Conservation (phyloP, 2,329 filamentous ascomycete genomes). For the Thermomyces lanuginosus region DNA sequence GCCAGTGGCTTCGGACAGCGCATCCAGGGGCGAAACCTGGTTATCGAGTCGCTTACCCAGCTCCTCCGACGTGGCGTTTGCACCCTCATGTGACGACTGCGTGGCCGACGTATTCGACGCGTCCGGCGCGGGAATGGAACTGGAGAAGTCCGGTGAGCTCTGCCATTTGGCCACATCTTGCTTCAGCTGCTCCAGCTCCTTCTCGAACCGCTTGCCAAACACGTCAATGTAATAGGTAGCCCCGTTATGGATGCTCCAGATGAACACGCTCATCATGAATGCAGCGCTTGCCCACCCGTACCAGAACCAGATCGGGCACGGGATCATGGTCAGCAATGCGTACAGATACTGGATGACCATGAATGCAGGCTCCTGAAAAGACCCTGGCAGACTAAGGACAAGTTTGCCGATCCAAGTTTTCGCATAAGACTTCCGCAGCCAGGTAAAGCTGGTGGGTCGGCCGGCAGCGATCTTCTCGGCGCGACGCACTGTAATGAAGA, state of each 20-base stretch:
- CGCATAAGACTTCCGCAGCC: slow-evolving; percentile 81
- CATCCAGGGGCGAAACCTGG: slow-evolving; percentile 22
- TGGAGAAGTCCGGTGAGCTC: slow-evolving; percentile 19
- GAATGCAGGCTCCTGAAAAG: slow-evolving; percentile 73
- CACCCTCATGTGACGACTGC: slow-evolving; percentile 10
- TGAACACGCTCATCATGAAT: slow-evolving; percentile 72
- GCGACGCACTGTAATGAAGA: slow-evolving; percentile 88
- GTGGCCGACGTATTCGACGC: slow-evolving; percentile 9
- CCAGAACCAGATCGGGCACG: slow-evolving; percentile 90
- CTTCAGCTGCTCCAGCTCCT: slow-evolving; percentile 78
- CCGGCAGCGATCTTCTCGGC: slow-evolving; percentile 91
- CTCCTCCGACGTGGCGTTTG: slow-evolving; percentile 6
- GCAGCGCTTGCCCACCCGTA: slow-evolving; percentile 59
- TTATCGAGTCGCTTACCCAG: slow-evolving; percentile 16
- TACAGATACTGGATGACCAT: slow-evolving; percentile 94
- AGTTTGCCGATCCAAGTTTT: slow-evolving; percentile 77
- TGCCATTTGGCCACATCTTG: slow-evolving; percentile 85
- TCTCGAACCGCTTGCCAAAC: slow-evolving; percentile 92
- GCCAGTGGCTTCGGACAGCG: slow-evolving; percentile 14
- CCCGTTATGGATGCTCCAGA: slow-evolving; percentile 92
- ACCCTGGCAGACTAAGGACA: slow-evolving; percentile 59
- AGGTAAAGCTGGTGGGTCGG: slow-evolving; percentile 90
- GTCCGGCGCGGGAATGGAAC: slow-evolving; percentile 15
- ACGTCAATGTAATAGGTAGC: slow-evolving; percentile 97
- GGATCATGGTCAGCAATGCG: slow-evolving; percentile 81